A percentile compares a stretch with the other conserved stretches of the same genome.
phyloP scores from a whole-genome alignment of 2,329 filamentous ascomycete genomes.

The Helotiales sp. region DNA sequence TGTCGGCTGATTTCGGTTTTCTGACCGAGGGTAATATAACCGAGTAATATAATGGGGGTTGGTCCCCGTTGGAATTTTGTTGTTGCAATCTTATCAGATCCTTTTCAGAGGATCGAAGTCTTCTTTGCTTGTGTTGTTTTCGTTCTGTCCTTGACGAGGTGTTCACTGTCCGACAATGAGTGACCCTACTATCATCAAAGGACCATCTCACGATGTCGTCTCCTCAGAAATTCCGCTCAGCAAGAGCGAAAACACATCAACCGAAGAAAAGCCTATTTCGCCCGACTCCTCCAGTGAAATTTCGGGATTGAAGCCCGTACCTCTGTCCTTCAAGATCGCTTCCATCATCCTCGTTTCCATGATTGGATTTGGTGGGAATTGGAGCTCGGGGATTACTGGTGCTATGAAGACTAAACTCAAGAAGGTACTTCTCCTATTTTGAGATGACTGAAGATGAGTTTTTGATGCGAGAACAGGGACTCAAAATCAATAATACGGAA shows the following conservation, averaged over 20 bases:
- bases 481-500: conserved; percentile 63
- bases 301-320: conserved; percentile 24
- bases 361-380: conserved; percentile 64
- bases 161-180: conserved; percentile 4
- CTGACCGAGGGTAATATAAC: background rate
- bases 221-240: background rate
- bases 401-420: conserved; percentile 67
- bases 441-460: background rate
- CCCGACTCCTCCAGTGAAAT: conserved; percentile 4
- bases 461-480: conserved; percentile 44
- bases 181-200: conserved; percentile 5
- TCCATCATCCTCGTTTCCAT: conserved; percentile 56
- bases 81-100: conserved; percentile 8
- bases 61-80: background rate
- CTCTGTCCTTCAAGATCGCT: conserved; percentile 43
- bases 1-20: background rate
- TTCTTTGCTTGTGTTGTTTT: background rate
- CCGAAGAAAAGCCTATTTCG: background rate
- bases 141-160: background rate
- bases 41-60: background rate
- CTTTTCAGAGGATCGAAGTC: background rate
- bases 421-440: conserved; percentile 45
- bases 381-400: conserved; percentile 64
- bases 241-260: background rate
- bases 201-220: background rate